Base-by-base conservation (phyloP, 345 rosid genomes). In the Bretschneidera sinensis region DNA sequence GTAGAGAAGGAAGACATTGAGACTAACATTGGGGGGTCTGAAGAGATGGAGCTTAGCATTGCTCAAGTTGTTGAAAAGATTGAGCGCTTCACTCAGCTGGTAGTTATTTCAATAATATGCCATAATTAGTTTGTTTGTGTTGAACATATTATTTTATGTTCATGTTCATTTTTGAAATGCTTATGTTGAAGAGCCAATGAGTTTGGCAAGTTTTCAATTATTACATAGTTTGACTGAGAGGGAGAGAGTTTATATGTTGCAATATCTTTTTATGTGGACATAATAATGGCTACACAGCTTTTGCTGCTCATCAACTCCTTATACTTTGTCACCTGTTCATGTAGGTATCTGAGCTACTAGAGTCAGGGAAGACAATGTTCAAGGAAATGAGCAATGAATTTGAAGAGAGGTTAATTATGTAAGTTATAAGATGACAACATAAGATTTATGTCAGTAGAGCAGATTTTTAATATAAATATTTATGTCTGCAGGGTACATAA, bases 321-420 rank as follows among this genome's bases (percentile, higher is more conserved):
- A 20, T 51, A 51, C 51, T 54, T 35, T 35, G 15, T 35, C 23
- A 13, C 10, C 11, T 11, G 10, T 60, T 64, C 18, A 9, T 69
- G 54, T 61, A 94, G 99, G 91, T 88, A 48, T 83, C 95, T 48
- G 87, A 83, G 74, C 57, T 90, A 58, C 71, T 90, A 69, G 96
- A 90, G 55, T 79, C 95, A 15, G 95, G 85, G 56, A 90, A 82
- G 72, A 56, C 86, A 6, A 75, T 90, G 83, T 82, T 94, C 61
- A 85, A 83, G 73, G 95, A 88, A 70, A 74, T 94, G 70, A 82
- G 82, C 61, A 64, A 84, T 62, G 87, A 85, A 31, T 88, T 86
- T 53, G 99, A 89, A 73, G 96, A 90, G 61, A 72, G 81, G 43
- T 43, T 94, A 81, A 61, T 86, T 51, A 52, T 54, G 97, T 86